Evolutionary conservation across 2,329 filamentous ascomycete genomes (phyloP).

Genomic region (Simplicillium aogashimaense): DNA sequence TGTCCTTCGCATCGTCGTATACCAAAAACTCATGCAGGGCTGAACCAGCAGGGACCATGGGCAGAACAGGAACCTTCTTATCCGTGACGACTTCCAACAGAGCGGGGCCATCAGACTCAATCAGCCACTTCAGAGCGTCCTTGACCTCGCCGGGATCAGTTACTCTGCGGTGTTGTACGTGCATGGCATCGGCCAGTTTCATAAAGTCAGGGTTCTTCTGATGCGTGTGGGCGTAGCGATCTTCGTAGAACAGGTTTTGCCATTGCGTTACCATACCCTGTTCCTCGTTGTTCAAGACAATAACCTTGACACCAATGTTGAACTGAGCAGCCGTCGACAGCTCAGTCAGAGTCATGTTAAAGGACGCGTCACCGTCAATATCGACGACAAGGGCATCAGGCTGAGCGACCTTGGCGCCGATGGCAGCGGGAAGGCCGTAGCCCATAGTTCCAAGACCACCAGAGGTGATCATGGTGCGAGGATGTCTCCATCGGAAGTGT

Average conservation of each 20-base stretch:
- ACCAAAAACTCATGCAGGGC: constrained; percentile 82
- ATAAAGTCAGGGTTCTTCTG: constrained; percentile 87
- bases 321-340: constrained; percentile 89
- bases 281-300: constrained; percentile 92
- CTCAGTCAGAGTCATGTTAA: constrained; percentile 97
- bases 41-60: constrained; percentile 87
- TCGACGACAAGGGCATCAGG: constrained; percentile 81
- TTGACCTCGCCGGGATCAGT: constrained; percentile 67
- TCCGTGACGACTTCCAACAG: constrained; percentile 88
- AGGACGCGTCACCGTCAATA: constrained; percentile 97
- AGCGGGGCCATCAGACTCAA: constrained; percentile 82
- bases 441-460: constrained; percentile 87
- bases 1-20: constrained; percentile 21
- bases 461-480: constrained; percentile 90
- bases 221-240: constrained; percentile 79
- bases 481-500: constrained; percentile 89
- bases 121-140: constrained; percentile 76
- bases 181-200: constrained; percentile 88
- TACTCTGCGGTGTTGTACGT: constrained; percentile 64
- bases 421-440: constrained; percentile 86
- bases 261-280: constrained; percentile 96
- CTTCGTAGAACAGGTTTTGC: constrained; percentile 91
- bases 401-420: constrained; percentile 80
- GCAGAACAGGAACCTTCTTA: constrained; percentile 86
- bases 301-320: constrained; percentile 91